These are phyloP conservation scores for Xylariaceae sp. DNA, from an alignment of 2,329 filamentous ascomycete species.

Conservation along the genomic window DNA sequence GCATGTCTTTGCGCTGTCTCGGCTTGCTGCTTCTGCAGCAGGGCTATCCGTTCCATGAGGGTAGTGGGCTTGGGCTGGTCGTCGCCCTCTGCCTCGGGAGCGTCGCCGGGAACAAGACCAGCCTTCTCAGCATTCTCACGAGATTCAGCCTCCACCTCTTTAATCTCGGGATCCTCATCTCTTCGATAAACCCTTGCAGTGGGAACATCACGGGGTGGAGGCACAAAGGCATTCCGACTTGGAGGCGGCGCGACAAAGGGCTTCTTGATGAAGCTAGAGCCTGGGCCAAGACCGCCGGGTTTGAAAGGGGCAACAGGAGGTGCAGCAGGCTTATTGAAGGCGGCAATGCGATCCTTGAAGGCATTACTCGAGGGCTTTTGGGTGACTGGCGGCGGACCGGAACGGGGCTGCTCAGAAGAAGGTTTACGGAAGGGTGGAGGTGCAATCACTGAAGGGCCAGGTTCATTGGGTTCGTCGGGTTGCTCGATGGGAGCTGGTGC, in stretches of 20 bases:
- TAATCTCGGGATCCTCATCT: conserved; percentile 78
- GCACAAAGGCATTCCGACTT: conserved; percentile 85
- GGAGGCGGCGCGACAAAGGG: conserved; percentile 94
- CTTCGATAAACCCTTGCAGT: conserved; percentile 75
- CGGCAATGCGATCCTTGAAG: conserved; percentile 93
- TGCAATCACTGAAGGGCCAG: conserved; percentile 37
- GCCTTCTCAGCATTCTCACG: conserved; percentile 64
- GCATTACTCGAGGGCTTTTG: conserved; percentile 75
- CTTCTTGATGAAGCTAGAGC: conserved; percentile 81
- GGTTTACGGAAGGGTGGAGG: conserved; percentile 34
- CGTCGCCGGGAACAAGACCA: conserved; percentile 48
- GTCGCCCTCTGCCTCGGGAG: conserved; percentile 54
- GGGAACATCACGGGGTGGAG: conserved; percentile 66
- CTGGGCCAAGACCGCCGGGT: conserved; percentile 53
- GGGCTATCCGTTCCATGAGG: conserved; percentile 89
- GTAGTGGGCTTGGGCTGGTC: conserved; percentile 89
- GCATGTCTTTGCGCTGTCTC: conserved; percentile 83
- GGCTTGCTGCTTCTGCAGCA: conserved; percentile 88
- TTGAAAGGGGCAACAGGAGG: conserved; percentile 89
- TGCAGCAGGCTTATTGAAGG: conserved; percentile 88
- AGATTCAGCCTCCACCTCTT: conserved; percentile 61
- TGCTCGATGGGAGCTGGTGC: conserved; percentile 33
- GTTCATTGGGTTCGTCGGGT: conserved; percentile 32
- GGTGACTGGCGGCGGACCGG: conserved; percentile 63
- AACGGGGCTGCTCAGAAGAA: conserved; percentile 41